Evolutionary conservation across 768 basidiomycete species (phyloP).

Genomic region (Serpula lacrymans): DNA sequence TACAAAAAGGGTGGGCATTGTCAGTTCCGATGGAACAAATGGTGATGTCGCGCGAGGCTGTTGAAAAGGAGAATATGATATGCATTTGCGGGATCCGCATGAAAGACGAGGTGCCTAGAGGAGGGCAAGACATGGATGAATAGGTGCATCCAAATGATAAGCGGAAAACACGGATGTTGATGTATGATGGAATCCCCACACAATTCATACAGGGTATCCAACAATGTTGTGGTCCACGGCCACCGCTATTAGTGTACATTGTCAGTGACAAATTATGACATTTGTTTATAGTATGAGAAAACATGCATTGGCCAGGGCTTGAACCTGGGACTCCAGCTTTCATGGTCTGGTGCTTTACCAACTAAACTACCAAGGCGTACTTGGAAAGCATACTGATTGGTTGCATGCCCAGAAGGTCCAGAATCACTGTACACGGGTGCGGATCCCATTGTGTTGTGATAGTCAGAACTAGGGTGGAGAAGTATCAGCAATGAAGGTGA

Average conservation of each 20-base stretch:
- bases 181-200: conserved; percentile 11
- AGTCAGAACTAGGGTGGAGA: neutral
- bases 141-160: conserved; percentile 2
- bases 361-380: no score
- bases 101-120: conserved; percentile 9
- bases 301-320: no score
- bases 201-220: conserved; percentile 5
- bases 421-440: no score
- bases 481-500: neutral
- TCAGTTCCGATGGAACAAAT: no score
- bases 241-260: conserved; percentile 11
- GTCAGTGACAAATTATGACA: conserved; percentile 13
- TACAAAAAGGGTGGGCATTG: no score
- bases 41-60: no score
- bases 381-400: no score
- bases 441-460: no score
- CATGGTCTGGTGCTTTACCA: no score
- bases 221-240: conserved; percentile 7
- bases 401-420: no score
- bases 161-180: conserved; percentile 2
- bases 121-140: conserved; percentile 8
- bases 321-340: no score
- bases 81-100: conserved; percentile 15
- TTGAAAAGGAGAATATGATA: conserved; percentile 14
- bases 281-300: no score